phyloP scores from a whole-genome alignment of 2,329 filamentous ascomycete species.

The Calonectria pteridis region DNA sequence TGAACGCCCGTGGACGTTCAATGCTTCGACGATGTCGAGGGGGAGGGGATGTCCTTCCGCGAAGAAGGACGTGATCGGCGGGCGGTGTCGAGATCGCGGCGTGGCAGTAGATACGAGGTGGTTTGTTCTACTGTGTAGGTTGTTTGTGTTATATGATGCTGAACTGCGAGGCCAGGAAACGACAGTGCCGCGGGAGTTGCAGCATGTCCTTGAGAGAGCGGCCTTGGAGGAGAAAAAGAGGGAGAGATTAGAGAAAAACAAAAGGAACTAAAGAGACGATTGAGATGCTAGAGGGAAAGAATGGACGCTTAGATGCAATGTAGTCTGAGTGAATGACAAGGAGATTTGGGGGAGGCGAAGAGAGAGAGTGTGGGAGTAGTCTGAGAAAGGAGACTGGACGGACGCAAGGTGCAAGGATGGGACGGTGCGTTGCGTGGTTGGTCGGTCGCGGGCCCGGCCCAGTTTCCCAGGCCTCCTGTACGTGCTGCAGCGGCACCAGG shows the following conservation, averaged over 20 bases:
- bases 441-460: neutral
- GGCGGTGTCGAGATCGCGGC: neutral
- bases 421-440: conserved; percentile 16
- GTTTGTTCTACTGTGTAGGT: conserved; percentile 15
- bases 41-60: conserved; percentile 2
- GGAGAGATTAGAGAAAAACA: conserved; percentile 27
- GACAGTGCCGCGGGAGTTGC: conserved; percentile 44
- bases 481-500: conserved; percentile 5
- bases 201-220: conserved; percentile 41
- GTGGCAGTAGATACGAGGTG: neutral
- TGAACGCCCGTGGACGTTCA: conserved; percentile 39
- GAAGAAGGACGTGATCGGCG: neutral
- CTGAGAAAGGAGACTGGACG: conserved; percentile 35
- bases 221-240: conserved; percentile 24
- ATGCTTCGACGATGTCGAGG: conserved; percentile 38
- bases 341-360: conserved; percentile 6
- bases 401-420: conserved; percentile 35
- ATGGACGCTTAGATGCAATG: conserved; percentile 40
- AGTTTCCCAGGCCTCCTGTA: conserved; percentile 9
- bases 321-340: conserved; percentile 28
- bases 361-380: conserved; percentile 22
- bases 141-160: conserved; percentile 38
- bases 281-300: conserved; percentile 25
- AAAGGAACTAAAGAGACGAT: conserved; percentile 23
- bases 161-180: conserved; percentile 41